Base-by-base conservation (phyloP, 768 basidiomycete genomes). In the Cubamyces lactineus region DNA sequence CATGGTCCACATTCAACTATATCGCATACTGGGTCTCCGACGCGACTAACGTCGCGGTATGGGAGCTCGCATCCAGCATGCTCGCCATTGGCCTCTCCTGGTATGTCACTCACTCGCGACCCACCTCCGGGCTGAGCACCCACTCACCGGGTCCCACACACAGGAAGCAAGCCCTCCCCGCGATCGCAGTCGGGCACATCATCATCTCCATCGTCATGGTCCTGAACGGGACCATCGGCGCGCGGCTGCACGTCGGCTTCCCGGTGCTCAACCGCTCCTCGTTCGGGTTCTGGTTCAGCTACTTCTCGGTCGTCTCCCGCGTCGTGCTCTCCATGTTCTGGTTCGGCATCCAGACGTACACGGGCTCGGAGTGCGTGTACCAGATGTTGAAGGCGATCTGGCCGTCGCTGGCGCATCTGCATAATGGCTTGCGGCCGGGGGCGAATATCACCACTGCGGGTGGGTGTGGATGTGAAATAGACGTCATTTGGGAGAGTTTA, bases 251-350 rank as follows among this genome's bases (percentile, higher is more conserved):
- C 66, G 77, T 94, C 24, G 84, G 89, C 0, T 93, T 93, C 71
- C 82, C 85, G 0, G 82, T 94, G 52, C 78, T 93, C n/a, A 91
- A 88, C 66, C 81, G 93, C 16, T 92, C 92, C 1, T 92, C 89
- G 0, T 91, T 94, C 67, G 93, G 94, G 1, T 94, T 93, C 76
- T 94, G 89, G 86, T 83, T 94, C 68, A 90, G 91, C 70, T 94
- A 92, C 75, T 94, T 94, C 73, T 86, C 84, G 60, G 89, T 95
- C 48, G 71, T 94, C 60, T 91, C 89, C 66, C 84, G 92, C 21
- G 82, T 86, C 46, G 75, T 92, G 19, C 82, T 94, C 23, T 80
- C 89, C 40, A 84, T 92, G 81, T 90, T 93, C 72, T 94, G 92
- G 90, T 90, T 90, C 61, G 86, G 85, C 6, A 82, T 90, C 17